Base-by-base conservation (phyloP, 768 basidiomycete species). In the Royoungia palumana region DNA sequence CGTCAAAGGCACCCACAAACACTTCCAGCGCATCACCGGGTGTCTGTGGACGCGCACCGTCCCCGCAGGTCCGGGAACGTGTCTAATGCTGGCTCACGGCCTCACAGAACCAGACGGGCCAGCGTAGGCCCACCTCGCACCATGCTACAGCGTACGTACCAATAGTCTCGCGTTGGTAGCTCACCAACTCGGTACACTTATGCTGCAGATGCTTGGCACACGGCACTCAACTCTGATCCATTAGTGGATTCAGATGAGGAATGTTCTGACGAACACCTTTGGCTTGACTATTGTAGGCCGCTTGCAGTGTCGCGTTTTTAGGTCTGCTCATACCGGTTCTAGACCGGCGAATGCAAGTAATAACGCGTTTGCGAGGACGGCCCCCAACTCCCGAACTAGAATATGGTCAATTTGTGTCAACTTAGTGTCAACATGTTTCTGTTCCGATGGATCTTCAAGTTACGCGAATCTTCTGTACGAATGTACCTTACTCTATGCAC, bases 221-320 rank as follows among this genome's bases (percentile, higher is more conserved):
- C 78, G 14, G 73, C 83, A 48, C 77, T 73, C 44, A 80, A 76
- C 25, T 78, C 80, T 32, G 88, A 90, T 60, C 83, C 88, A n/a
- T 70, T 89, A 24, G 67, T 74, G 42, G 86, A 89, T 65, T 89
- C 88, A 24, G 88, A 89, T 50, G 85, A 87, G 36, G 85, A 87
- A 59, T 68, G 70, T 41, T 75, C 72, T 13, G 85, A 89, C 58
- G 83, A 85, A 57, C 72, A 85, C 55, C 71, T 77, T 30, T 77
- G 81, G 27, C 69, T 77, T 40, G 87, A 89, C 57, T 87, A 86
- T 57, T 66, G 87, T 88, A 51, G n/a, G 52, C 47, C 62, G 49
- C 30, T 48, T 21, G 32, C 27, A 10, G 7, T 6, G 11, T 17
- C 22, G 17, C 44, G 30, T 17, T 35, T 47, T 37, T 34, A 34